These are phyloP conservation scores for Xylaria sp. DNA, from an alignment of 2,329 filamentous ascomycete species.

Conservation along the genomic window DNA sequence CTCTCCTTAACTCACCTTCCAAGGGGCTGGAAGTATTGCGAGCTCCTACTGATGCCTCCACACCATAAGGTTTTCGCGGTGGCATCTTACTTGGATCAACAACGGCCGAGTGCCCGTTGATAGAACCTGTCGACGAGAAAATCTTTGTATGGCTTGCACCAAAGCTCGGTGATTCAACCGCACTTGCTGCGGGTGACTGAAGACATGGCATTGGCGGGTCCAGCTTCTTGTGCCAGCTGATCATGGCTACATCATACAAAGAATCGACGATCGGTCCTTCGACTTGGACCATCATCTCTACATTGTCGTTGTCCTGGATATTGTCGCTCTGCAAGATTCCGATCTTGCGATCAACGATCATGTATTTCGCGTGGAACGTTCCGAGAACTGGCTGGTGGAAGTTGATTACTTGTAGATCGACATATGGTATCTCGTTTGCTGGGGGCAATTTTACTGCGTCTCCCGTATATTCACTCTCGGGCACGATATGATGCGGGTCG, in stretches of 20 bases:
- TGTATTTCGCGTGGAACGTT: conserved; percentile 82
- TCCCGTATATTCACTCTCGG: conserved; percentile 66
- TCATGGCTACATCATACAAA: conserved; percentile 77
- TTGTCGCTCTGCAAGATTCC: conserved; percentile 82
- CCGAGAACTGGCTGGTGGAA: conserved; percentile 76
- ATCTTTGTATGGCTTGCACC: conserved; percentile 42
- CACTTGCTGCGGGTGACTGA: conserved; percentile 58
- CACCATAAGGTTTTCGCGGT: conserved; percentile 26
- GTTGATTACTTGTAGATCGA: conserved; percentile 79
- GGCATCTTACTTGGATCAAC: conserved; percentile 46
- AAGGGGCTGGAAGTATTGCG: neutral
- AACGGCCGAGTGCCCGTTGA: conserved; percentile 46
- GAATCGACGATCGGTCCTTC: conserved; percentile 82
- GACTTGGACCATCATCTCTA: conserved; percentile 82
- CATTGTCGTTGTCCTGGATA: conserved; percentile 79
- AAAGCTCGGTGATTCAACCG: conserved; percentile 44
- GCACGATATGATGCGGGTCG: conserved; percentile 72
- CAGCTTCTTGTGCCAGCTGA: conserved; percentile 75
- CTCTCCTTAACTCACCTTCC: neutral
- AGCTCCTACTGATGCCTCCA: neutral
- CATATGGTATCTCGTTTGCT: conserved; percentile 72
- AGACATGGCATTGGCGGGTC: conserved; percentile 68
- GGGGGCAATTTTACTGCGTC: conserved; percentile 69
- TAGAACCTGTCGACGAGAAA: conserved; percentile 47
- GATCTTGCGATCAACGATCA: conserved; percentile 77